Conservation (phyloP, 257 asterid species). For the Fraxinus americana region DNA sequence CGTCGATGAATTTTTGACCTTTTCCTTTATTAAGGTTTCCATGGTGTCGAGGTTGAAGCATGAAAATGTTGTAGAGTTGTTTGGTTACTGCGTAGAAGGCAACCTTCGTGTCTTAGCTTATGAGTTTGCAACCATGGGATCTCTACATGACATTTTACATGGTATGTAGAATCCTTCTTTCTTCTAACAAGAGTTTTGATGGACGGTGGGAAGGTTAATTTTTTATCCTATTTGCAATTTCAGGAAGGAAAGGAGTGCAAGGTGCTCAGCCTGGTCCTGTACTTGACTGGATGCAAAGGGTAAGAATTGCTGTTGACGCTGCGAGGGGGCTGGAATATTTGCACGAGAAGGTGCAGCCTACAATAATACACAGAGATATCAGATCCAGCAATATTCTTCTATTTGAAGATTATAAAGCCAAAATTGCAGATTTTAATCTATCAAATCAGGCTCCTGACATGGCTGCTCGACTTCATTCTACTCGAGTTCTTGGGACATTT, state of each 20-base stretch:
- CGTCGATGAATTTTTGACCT: constrained; percentile 38
- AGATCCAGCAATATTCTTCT: constrained; percentile 97
- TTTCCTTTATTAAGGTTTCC: constrained; percentile 64
- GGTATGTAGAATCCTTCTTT: constrained; percentile 49
- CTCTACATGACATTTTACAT: constrained; percentile 92
- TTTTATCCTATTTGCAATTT: constrained; percentile 11
- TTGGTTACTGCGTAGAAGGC: constrained; percentile 93
- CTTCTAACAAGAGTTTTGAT: constrained; percentile 18
- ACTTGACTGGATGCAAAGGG: constrained; percentile 98
- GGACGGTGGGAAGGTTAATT: constrained; percentile 9
- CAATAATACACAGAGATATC: constrained; percentile 90
- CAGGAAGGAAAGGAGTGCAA: constrained; percentile 98
- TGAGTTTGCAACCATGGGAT: constrained; percentile 98
- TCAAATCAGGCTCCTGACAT: constrained; percentile 99
- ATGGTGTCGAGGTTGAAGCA: constrained; percentile 92
- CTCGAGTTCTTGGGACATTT: constrained; percentile 96
- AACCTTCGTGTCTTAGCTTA: constrained; percentile 88
- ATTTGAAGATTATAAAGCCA: constrained; percentile 90
- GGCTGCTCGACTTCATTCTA: constrained; percentile 99
- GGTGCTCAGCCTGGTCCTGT: constrained; percentile 99
- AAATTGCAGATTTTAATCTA: constrained; percentile 90
- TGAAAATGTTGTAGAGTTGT: constrained; percentile 87
- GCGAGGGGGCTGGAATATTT: constrained; percentile 95
- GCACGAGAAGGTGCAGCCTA: constrained; percentile 89
- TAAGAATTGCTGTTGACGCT: constrained; percentile 92